phyloP scores from a whole-genome alignment of 352 stramenopile species.

The Globisporangium perplexum region DNA sequence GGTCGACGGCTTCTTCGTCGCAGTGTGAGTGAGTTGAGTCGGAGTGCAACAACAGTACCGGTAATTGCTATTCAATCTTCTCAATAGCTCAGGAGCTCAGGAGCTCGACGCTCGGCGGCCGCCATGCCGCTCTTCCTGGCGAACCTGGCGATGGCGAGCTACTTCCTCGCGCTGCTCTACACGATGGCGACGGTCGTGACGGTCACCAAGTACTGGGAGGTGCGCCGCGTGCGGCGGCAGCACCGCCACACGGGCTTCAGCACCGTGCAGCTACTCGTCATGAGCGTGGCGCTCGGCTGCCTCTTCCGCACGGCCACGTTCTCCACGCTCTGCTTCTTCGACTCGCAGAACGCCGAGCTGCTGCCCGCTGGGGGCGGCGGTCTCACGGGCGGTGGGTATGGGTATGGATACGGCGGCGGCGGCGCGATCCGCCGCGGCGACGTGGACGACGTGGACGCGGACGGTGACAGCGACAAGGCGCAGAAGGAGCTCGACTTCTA shows the following conservation, averaged over 20 bases:
- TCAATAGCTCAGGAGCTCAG: too few relatives aligned
- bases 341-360: constrained; percentile 64
- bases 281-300: constrained; percentile 78
- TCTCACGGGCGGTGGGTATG: constrained; percentile 9
- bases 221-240: constrained; percentile 60
- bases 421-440: constrained; percentile 1
- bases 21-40: constrained; percentile 23
- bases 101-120: too few relatives aligned
- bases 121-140: constrained; percentile 83
- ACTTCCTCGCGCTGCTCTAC: constrained; percentile 87
- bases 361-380: constrained; percentile 16
- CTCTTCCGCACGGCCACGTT: constrained; percentile 85
- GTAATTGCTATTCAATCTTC: not conserved
- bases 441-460: constrained; percentile 5
- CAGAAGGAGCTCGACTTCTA: constrained; percentile 82
- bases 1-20: constrained; percentile 46
- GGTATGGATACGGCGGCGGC: constrained; percentile 9
- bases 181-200: constrained; percentile 77
- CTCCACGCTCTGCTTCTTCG: constrained; percentile 84
- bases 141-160: constrained; percentile 84
- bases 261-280: constrained; percentile 76
- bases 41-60: not conserved
- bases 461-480: constrained; percentile 13
- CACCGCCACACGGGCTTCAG: constrained; percentile 71
- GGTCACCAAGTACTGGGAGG: constrained; percentile 65